phyloP scores from a whole-genome alignment of 2,329 filamentous ascomycete species.

The Karstenula rhodostoma region DNA sequence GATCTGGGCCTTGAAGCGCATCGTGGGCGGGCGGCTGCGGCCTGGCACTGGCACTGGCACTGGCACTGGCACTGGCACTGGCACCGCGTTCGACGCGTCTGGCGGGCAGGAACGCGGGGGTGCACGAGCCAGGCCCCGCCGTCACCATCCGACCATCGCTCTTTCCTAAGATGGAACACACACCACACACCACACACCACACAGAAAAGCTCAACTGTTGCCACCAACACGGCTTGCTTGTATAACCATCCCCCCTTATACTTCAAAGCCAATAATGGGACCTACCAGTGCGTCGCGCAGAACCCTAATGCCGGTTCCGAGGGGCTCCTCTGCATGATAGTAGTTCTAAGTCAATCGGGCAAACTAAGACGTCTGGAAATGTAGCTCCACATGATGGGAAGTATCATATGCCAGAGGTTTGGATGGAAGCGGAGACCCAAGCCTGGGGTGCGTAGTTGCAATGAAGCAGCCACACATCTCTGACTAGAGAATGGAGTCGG shows the following conservation, averaged over 20 bases:
- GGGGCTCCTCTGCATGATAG: background rate
- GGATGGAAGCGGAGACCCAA: background rate
- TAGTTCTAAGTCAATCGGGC: background rate
- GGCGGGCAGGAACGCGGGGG: background rate
- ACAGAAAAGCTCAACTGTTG: too few relatives aligned
- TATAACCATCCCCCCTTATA: constrained; percentile 14
- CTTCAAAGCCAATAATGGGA: constrained; percentile 36
- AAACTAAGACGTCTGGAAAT: background rate
- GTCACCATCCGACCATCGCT: background rate
- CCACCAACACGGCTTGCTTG: too few relatives aligned
- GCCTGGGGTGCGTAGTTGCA: background rate
- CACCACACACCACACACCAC: too few relatives aligned
- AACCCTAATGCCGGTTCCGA: constrained; percentile 32
- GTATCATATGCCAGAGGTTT: background rate
- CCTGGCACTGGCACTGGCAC: too few relatives aligned
- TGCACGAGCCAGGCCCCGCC: background rate
- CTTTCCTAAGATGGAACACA: too few relatives aligned
- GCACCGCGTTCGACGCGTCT: constrained; percentile 30
- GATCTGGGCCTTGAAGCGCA: constrained; percentile 64
- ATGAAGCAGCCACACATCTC: too few relatives aligned
- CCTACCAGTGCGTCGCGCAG: constrained; percentile 31
- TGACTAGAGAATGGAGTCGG: background rate
- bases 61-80: constrained; percentile 19
- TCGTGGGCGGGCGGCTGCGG: constrained; percentile 34
- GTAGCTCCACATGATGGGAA: background rate